Percentiles rank a stretch among this genome's conserved stretches.
Conservation (phyloP, 2,329 filamentous ascomycete genomes). For the Botrytis paeoniae region DNA sequence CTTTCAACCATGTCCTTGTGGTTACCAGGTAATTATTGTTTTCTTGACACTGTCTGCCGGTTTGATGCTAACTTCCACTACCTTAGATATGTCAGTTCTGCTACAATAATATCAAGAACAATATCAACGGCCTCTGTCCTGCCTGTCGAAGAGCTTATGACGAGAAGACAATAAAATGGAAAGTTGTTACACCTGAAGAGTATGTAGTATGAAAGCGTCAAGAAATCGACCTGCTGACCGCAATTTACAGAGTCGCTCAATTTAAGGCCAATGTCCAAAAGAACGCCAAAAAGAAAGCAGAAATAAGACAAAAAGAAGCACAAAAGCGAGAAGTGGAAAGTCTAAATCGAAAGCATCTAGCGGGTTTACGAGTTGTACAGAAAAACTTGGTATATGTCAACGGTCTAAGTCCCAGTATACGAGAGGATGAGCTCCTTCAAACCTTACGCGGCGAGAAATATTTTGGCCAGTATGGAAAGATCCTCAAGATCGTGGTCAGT, state of each 20-base stretch:
- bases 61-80: conserved; percentile 18
- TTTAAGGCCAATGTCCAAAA: conserved; percentile 78
- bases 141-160: conserved; percentile 94
- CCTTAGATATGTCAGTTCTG: conserved; percentile 96
- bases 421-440: conserved; percentile 87
- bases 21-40: conserved; percentile 76
- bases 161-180: conserved; percentile 96
- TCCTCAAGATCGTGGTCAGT: conserved; percentile 98
- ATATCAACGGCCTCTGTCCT: conserved; percentile 96
- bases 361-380: conserved; percentile 92
- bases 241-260: conserved; percentile 59
- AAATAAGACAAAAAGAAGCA: conserved; percentile 85
- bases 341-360: conserved; percentile 91
- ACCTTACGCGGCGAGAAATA: conserved; percentile 88
- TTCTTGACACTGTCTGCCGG: not conserved
- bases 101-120: conserved; percentile 98
- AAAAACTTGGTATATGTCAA: conserved; percentile 99
- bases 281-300: conserved; percentile 87
- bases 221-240: conserved; percentile 21
- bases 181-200: conserved; percentile 93
- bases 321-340: conserved; percentile 96
- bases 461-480: conserved; percentile 97
- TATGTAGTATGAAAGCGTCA: conserved; percentile 47
- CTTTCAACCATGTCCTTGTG: conserved; percentile 94
- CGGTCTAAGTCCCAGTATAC: conserved; percentile 84